Percentiles rank a stretch among this genome's conserved stretches.
Conservation (phyloP, 2,329 filamentous ascomycete genomes). For the Fusarium euwallaceae region DNA sequence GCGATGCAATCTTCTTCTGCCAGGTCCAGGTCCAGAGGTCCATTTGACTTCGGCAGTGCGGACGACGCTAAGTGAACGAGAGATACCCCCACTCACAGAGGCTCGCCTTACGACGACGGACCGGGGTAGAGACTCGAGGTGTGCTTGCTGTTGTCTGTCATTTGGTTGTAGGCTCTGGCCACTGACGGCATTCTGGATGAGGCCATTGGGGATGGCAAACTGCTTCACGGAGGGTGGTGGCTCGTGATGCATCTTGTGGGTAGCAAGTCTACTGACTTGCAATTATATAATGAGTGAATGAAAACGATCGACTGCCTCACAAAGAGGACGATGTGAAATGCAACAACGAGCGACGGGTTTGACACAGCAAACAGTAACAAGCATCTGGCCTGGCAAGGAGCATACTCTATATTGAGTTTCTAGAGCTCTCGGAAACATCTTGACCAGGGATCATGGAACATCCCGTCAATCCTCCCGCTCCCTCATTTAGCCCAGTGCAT, state of each 20-base stretch:
- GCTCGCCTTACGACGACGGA: conserved; percentile 13
- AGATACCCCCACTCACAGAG: neutral
- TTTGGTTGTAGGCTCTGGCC: neutral
- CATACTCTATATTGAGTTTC: neutral
- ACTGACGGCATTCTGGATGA: conserved; percentile 11
- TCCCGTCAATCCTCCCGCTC: neutral
- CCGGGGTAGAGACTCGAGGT: conserved; percentile 6
- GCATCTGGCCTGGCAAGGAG: neutral
- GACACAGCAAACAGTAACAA: neutral
- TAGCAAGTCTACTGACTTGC: neutral
- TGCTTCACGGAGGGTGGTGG: neutral
- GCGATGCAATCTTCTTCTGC: conserved; percentile 4
- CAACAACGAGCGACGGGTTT: neutral
- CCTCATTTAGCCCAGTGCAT: neutral
- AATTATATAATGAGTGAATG: neutral
- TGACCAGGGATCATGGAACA: neutral
- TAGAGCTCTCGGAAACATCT: neutral
- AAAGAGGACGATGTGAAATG: neutral
- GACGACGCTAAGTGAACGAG: conserved; percentile 19
- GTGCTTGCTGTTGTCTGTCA: conserved; percentile 5
- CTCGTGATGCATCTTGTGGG: conserved; percentile 2
- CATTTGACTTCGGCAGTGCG: conserved; percentile 16
- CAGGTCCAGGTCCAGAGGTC: conserved; percentile 9
- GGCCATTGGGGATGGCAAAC: conserved; percentile 15
- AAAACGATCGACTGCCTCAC: neutral